These are phyloP conservation scores for Talaromyces rugulosus DNA, from an alignment of 2,329 filamentous ascomycete genomes.

Conservation along the genomic window DNA sequence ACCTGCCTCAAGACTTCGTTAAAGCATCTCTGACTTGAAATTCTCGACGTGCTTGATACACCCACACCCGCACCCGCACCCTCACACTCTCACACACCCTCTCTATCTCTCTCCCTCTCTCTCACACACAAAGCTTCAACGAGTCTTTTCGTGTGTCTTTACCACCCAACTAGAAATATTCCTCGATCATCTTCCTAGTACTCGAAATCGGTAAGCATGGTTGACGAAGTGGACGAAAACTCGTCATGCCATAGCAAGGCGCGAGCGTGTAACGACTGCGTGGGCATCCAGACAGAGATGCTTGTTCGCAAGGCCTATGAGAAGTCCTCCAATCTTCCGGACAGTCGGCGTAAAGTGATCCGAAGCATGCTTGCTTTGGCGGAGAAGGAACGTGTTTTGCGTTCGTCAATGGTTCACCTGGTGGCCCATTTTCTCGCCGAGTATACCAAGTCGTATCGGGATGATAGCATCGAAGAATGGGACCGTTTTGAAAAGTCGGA, in stretches of 20 bases:
- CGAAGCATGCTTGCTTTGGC: neutral
- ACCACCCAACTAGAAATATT: neutral
- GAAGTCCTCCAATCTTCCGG: neutral
- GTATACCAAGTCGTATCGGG: neutral
- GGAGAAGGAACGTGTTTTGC: neutral
- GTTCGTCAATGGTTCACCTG: neutral
- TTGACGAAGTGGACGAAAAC: neutral
- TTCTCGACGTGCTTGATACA: neutral
- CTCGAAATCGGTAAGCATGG: neutral
- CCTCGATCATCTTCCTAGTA: neutral
- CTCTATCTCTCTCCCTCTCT: too few species aligned
- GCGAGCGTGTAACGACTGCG: neutral
- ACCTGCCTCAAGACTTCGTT: neutral
- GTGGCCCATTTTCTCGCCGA: neutral
- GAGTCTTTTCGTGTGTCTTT: neutral
- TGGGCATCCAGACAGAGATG: neutral
- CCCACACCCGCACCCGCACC: too few species aligned
- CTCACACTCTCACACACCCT: too few species aligned
- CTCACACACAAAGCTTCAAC: neutral
- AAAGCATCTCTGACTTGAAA: neutral
- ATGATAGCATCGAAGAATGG: neutral
- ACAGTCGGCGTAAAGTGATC: neutral
- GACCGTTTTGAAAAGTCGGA: neutral
- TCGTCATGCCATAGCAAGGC: neutral
- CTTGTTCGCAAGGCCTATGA: neutral